Conservation (phyloP, 176 grass and related monocot genomes). For the Raddia guianensis region DNA sequence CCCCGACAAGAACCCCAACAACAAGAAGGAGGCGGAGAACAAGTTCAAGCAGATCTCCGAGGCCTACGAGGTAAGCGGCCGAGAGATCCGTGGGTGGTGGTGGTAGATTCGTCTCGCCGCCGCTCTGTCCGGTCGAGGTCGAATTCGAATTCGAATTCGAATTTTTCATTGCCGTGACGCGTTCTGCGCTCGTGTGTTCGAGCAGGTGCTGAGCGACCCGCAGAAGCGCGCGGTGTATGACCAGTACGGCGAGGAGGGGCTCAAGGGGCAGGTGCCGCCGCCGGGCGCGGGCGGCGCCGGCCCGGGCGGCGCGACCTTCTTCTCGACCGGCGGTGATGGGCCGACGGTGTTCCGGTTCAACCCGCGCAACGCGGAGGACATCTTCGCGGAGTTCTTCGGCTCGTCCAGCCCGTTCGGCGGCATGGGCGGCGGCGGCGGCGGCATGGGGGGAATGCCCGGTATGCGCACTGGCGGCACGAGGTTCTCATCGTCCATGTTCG, state of each 20-base stretch:
- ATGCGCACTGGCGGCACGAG: slow-evolving; percentile 52
- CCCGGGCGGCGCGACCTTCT: slow-evolving; percentile 59
- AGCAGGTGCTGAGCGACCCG: slow-evolving; percentile 74
- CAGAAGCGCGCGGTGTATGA: slow-evolving; percentile 95
- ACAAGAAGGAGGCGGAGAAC: slow-evolving; percentile 89
- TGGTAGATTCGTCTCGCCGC: neutral
- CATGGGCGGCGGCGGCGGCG: slow-evolving; percentile 51
- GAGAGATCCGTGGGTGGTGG: neutral
- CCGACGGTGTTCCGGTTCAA: slow-evolving; percentile 75
- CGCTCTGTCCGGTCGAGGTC: no score
- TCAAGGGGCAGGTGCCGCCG: slow-evolving; percentile 91
- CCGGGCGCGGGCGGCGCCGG: slow-evolving; percentile 52
- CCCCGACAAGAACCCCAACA: slow-evolving; percentile 97
- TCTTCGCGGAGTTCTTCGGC: slow-evolving; percentile 96
- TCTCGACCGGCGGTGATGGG: slow-evolving; percentile 63
- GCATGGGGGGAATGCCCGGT: slow-evolving; percentile 49
- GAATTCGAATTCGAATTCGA: no score
- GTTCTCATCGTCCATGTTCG: slow-evolving; percentile 70
- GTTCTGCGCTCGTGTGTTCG: neutral
- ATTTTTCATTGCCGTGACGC: slow-evolving; percentile 4
- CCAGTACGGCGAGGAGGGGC: slow-evolving; percentile 94
- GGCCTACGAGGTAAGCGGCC: slow-evolving; percentile 77
- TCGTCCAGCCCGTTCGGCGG: slow-evolving; percentile 74
- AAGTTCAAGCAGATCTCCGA: slow-evolving; percentile 99
- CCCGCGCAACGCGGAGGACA: slow-evolving; percentile 87